These are phyloP conservation scores for Calonectria naviculata DNA, from an alignment of 2,329 filamentous ascomycete genomes.

Conservation along the genomic window DNA sequence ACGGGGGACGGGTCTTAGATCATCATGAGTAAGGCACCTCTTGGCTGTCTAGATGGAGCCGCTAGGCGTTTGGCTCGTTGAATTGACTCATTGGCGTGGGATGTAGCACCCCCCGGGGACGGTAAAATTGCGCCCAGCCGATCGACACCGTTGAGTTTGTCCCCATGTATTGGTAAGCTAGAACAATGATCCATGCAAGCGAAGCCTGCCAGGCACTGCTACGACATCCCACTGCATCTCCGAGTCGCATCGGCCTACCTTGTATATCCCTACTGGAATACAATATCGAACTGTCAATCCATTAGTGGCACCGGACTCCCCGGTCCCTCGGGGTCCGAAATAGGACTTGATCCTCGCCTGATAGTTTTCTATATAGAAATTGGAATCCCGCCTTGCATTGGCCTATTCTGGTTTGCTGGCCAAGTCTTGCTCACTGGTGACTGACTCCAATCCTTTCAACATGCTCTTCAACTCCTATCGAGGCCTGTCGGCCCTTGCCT, in stretches of 20 bases:
- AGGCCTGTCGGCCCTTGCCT: conserved; percentile 12
- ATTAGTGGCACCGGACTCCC: background rate
- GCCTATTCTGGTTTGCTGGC: background rate
- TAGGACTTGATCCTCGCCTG: background rate
- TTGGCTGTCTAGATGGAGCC: background rate
- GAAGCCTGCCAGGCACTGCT: background rate
- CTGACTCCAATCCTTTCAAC: background rate
- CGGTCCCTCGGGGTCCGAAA: background rate
- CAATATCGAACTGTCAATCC: background rate
- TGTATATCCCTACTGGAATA: background rate
- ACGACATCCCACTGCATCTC: background rate
- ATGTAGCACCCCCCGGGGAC: background rate
- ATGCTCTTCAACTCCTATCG: conserved; percentile 13
- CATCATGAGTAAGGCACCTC: conserved; percentile 11
- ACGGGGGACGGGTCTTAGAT: background rate
- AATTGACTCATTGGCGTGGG: background rate
- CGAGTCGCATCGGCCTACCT: background rate
- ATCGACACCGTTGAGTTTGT: conserved; percentile 4
- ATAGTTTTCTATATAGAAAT: background rate
- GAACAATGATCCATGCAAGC: background rate
- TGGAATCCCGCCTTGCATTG: background rate
- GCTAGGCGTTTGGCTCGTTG: background rate
- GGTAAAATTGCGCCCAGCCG: background rate
- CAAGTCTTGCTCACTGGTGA: background rate
- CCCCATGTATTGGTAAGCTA: conserved; percentile 1